Conservation (phyloP, 1,284 basidiomycete genomes). For the Rhodotorula sp. region DNA sequence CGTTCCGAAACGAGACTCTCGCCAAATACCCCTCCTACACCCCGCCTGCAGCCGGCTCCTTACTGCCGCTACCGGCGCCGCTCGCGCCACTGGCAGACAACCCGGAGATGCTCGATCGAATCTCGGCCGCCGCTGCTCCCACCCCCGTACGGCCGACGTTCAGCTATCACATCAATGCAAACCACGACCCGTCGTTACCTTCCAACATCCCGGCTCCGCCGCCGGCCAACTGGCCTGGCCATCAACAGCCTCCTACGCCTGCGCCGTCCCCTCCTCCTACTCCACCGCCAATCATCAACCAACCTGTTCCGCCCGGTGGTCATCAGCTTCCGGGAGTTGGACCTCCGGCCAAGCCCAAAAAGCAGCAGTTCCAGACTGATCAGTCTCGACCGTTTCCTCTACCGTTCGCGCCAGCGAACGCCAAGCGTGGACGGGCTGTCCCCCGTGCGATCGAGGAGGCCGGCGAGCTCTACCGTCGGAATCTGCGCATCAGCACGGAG, state of each 20-base stretch:
- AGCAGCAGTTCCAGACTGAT: conserved; percentile 98
- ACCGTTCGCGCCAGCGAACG: conserved; percentile 68
- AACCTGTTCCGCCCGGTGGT: not conserved
- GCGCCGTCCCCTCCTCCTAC: conserved; percentile 46
- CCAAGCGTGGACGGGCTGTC: conserved; percentile 56
- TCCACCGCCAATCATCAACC: conserved; percentile 67
- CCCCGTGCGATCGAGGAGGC: conserved; percentile 96
- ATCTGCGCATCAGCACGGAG: conserved; percentile 85
- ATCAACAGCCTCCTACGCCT: conserved; percentile 35
- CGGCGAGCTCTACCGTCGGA: conserved; percentile 79
- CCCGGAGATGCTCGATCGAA: conserved; percentile 53
- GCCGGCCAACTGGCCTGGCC: conserved; percentile 15
- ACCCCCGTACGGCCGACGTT: conserved; percentile 67
- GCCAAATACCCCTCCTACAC: conserved; percentile 85
- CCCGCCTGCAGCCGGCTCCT: conserved; percentile 43
- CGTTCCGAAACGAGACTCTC: conserved; percentile 80
- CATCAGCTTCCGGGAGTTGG: conserved; percentile 61
- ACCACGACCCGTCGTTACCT: conserved; percentile 35
- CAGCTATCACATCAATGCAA: conserved; percentile 69
- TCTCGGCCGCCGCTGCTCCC: conserved; percentile 87
- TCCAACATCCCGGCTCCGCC: conserved; percentile 25
- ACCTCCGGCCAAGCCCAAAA: conserved; percentile 75
- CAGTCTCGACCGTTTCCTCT: conserved; percentile 92
- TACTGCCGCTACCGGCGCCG: conserved; percentile 46
- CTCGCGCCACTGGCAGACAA: conserved; percentile 22